Evolutionary conservation across 148 eudicot species (phyloP).

Genomic region (Chenopodium berlandieri): DNA sequence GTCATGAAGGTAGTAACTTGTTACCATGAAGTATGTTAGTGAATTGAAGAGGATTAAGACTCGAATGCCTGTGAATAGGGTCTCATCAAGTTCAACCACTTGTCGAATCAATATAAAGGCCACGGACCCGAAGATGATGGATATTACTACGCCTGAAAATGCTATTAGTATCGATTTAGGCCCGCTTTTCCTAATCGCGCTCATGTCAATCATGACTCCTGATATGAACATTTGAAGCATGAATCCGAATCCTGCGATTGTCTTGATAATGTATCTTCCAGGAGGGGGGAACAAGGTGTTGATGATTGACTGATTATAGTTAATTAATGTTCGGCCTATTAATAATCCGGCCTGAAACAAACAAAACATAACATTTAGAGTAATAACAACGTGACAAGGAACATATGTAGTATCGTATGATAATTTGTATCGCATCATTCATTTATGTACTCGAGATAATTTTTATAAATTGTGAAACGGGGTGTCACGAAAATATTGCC

Average conservation of each 20-base stretch:
- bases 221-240: slow-evolving; percentile 37
- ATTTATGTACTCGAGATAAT: not conserved
- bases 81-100: slow-evolving; percentile 4
- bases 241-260: slow-evolving; percentile 36
- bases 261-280: slow-evolving; percentile 30
- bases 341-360: slow-evolving; percentile 38
- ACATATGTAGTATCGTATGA: not conserved
- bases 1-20: slow-evolving; percentile 20
- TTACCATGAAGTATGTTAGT: slow-evolving; percentile 31
- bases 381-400: not conserved
- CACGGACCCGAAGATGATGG: slow-evolving; percentile 9
- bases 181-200: slow-evolving; percentile 10
- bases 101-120: slow-evolving; percentile 21
- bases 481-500: too few species aligned
- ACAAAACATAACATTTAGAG: not conserved
- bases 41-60: slow-evolving; percentile 31
- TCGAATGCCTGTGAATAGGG: slow-evolving; percentile 19
- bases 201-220: slow-evolving; percentile 39
- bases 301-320: not conserved
- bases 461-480: too few species aligned
- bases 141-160: slow-evolving; percentile 24
- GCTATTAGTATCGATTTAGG: slow-evolving; percentile 21
- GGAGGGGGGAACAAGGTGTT: slow-evolving; percentile 33
- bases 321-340: slow-evolving; percentile 29
- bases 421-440: too few species aligned